Evolutionary conservation across 345 rosid genomes (phyloP), one percentile per base, ranked within the genome.

Genomic region (Bretschneidera sinensis): DNA sequence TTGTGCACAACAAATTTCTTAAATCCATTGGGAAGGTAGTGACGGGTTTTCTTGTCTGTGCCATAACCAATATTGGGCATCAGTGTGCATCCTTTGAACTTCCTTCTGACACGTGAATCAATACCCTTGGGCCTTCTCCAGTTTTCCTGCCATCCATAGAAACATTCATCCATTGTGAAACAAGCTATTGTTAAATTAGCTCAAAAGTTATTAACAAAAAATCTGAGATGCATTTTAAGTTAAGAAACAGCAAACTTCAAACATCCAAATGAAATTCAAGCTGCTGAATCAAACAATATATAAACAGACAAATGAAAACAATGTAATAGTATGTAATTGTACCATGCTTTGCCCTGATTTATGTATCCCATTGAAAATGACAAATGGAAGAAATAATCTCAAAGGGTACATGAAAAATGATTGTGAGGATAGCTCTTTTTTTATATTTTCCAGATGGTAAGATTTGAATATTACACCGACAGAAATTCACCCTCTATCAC

Each of bases 41-140:
- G 86, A 50, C 88, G 83, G 2, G 88, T 85, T 59, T 77, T 85
- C 83, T 76, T 83, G 77, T 83, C 86, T 0, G 84, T 66, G 19
- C 84, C 88, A 59, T 85, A 85, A 51, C 88, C 91, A 61, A 85
- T 76, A 58, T 85, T 83, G 25, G 88, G 91, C 88, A 85, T 85
- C 63, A 85, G 24, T 34, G 81, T 70, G 66, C 74, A 64, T 71
- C 91, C 91, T 54, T 85, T 85, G 76, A 85, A 85, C 79, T 83
- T 85, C 55, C 91, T 83, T 75, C 91, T 76, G 51, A 83, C 86
- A 60, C 91, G 84, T 17, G 91, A 85, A 72, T 85, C 88, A 63
- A 85, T 85, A 74, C 87, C 87, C 83, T 85, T 82, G 0, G 90
- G 87, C 76, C 87, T 76, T 48, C 84, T 48, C 87, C 87, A 82